phyloP scores from a whole-genome alignment of 768 basidiomycete genomes.

The Panaeolus papilionaceus region DNA sequence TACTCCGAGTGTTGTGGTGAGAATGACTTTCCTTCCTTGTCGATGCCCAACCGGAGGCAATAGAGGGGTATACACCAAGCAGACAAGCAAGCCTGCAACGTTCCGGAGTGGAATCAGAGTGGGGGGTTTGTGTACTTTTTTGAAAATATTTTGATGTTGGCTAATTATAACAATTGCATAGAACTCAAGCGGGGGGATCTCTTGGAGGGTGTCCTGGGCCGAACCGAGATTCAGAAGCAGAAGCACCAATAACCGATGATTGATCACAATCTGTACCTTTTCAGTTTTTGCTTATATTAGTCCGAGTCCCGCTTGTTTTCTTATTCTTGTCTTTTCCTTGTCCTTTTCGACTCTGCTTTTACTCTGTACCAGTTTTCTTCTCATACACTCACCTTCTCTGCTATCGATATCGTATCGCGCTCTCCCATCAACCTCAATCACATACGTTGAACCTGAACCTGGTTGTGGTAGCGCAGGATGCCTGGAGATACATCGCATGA shows the following conservation, averaged over 20 bases:
- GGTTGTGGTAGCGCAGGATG: background rate
- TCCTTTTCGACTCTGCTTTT: background rate
- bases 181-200: constrained; percentile 4
- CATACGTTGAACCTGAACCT: background rate
- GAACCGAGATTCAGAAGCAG: constrained; percentile 12
- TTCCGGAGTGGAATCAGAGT: constrained; percentile 11
- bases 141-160: background rate
- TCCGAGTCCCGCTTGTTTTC: constrained; percentile 2
- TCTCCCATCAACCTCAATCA: too few species aligned
- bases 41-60: background rate
- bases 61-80: background rate
- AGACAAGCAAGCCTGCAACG: background rate
- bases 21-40: background rate
- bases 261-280: constrained; percentile 9
- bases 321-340: constrained; percentile 1
- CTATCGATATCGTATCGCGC: background rate
- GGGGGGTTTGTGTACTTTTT: constrained; percentile 4
- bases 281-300: constrained; percentile 12
- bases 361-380: background rate
- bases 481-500: background rate
- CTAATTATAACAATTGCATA: constrained; percentile 9
- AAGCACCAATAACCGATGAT: background rate
- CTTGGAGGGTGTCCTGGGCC: constrained; percentile 3
- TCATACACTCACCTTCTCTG: background rate
- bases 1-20: constrained; percentile 4